phyloP scores from a whole-genome alignment of 352 stramenopile genomes.

The Phytopythium cucurbitacearum region DNA sequence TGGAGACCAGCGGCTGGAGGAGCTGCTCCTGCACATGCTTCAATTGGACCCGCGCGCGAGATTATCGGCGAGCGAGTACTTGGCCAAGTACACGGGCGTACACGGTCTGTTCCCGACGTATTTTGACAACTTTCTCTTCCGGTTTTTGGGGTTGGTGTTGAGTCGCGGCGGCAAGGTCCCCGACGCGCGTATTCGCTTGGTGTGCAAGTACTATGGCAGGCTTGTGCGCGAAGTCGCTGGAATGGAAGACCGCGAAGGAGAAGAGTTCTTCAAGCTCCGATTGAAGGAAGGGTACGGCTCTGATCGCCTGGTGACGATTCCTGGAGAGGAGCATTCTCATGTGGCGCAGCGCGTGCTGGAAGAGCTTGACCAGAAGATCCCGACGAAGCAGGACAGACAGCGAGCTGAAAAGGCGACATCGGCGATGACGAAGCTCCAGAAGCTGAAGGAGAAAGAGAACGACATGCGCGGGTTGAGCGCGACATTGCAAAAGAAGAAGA shows the following conservation, averaged over 20 bases:
- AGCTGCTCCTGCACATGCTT: slow-evolving; percentile 93
- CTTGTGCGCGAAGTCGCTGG: slow-evolving; percentile 90
- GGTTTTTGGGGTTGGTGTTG: slow-evolving; percentile 85
- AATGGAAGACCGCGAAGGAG: slow-evolving; percentile 87
- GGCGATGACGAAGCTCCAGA: slow-evolving; percentile 39
- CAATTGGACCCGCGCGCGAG: slow-evolving; percentile 87
- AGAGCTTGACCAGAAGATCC: slow-evolving; percentile 47
- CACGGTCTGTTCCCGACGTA: slow-evolving; percentile 75
- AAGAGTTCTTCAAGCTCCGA: slow-evolving; percentile 86
- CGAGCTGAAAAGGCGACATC: slow-evolving; percentile 28
- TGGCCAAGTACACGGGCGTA: slow-evolving; percentile 76
- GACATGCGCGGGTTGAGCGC: slow-evolving; percentile 66
- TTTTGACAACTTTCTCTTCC: slow-evolving; percentile 87
- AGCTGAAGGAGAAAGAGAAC: slow-evolving; percentile 64
- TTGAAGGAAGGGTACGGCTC: slow-evolving; percentile 83
- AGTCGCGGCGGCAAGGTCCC: slow-evolving; percentile 80
- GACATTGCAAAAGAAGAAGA: slow-evolving; percentile 80
- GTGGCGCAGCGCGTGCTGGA: slow-evolving; percentile 75
- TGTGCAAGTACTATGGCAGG: slow-evolving; percentile 91
- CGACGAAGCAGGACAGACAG: slow-evolving; percentile 38
- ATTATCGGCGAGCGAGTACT: slow-evolving; percentile 85
- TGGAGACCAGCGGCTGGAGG: slow-evolving; percentile 84
- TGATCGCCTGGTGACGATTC: slow-evolving; percentile 43
- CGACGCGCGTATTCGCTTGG: slow-evolving; percentile 91
- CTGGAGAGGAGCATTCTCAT: slow-evolving; percentile 41